A percentile compares a stretch with the other conserved stretches of the same genome.
Evolutionary conservation across 2,329 filamentous ascomycete genomes (phyloP).

Genomic region (Chaetomium strumarium): DNA sequence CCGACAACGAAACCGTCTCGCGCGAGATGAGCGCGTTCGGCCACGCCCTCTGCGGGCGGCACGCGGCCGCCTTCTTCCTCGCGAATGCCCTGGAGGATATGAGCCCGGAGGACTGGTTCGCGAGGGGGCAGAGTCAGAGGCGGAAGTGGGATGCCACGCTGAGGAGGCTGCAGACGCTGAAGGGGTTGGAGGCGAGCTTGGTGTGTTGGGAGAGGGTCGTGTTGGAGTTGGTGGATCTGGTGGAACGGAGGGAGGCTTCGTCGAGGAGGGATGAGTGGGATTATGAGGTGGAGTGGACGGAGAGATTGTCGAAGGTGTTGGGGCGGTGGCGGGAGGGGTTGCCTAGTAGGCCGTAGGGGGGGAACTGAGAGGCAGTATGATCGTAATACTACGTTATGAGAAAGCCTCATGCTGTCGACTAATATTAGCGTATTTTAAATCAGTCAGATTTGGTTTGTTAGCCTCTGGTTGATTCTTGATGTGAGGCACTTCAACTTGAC

Average conservation of each 20-base stretch:
- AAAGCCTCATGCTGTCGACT: no score
- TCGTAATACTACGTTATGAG: no score
- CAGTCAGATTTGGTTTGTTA: no score
- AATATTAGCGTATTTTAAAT: no score
- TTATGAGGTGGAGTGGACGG: background rate
- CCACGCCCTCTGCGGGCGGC: background rate
- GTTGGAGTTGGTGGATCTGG: slow-evolving; percentile 2
- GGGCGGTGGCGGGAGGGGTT: background rate
- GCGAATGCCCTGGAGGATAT: slow-evolving; percentile 1
- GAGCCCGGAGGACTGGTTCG: slow-evolving; percentile 5
- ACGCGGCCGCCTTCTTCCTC: background rate
- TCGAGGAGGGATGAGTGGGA: background rate
- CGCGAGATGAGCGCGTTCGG: slow-evolving; percentile 1
- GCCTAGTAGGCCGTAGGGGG: slow-evolving; percentile 2
- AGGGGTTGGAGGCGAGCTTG: slow-evolving; percentile 9
- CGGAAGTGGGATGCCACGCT: background rate
- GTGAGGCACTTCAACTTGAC: no score
- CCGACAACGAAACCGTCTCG: background rate
- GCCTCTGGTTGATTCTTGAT: no score
- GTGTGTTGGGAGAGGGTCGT: slow-evolving; percentile 7
- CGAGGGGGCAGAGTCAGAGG: background rate
- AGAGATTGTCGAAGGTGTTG: background rate
- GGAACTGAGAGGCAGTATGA: background rate
- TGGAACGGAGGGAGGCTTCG: background rate
- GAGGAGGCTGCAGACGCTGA: slow-evolving; percentile 2